Evolutionary conservation across 164 flowering plant genomes (phyloP).

Genomic region (Magnolia changhungtana): DNA sequence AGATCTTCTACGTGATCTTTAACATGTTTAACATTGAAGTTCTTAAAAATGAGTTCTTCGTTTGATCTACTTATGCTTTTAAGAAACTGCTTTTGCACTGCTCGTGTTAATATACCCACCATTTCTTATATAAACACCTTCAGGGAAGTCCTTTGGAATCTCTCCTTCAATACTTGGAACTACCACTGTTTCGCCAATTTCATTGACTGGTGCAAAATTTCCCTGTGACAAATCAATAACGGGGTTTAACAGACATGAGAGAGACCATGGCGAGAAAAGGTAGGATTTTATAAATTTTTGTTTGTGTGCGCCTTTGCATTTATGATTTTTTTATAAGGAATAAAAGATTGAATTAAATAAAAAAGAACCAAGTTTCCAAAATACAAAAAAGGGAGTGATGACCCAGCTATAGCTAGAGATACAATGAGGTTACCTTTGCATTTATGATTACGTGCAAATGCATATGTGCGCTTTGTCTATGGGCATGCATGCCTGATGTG

Average conservation of each 20-base stretch:
- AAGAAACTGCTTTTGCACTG: not conserved
- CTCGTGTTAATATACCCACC: slow-evolving; percentile 11
- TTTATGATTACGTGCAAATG: no score
- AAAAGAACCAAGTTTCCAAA: no score
- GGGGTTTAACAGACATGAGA: not conserved
- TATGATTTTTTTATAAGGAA: not conserved
- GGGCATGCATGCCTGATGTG: no score
- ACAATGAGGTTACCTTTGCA: no score
- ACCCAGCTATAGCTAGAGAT: no score
- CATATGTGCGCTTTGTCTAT: no score
- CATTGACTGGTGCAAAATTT: slow-evolving; percentile 37
- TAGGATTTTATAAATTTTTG: not conserved
- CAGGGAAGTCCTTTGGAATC: slow-evolving; percentile 29
- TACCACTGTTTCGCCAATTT: slow-evolving; percentile 20
- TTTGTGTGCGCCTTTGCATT: no score
- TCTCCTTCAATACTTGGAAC: slow-evolving; percentile 24
- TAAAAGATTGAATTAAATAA: no score
- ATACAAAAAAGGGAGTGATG: no score
- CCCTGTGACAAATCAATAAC: slow-evolving; percentile 15
- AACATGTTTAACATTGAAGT: no score
- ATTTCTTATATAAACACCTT: slow-evolving; percentile 39
- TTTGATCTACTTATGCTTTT: no score
- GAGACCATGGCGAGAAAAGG: not conserved
- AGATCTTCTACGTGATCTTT: no score
- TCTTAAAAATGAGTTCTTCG: not conserved